phyloP scores from a whole-genome alignment of 2,329 filamentous ascomycete species.

The Hymenoscyphus linearis region DNA sequence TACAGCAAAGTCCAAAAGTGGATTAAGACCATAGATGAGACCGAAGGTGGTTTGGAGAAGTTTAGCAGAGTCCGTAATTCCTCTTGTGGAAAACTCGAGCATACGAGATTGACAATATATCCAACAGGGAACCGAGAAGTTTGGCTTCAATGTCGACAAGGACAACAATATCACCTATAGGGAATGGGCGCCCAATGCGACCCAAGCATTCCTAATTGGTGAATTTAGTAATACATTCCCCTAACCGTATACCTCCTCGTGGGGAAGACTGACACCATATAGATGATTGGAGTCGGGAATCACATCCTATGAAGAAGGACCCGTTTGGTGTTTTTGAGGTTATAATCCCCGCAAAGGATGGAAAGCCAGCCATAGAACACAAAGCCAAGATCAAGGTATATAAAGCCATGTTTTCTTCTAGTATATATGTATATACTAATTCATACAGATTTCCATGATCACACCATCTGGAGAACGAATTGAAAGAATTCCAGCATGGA shows the following conservation, averaged over 20 bases:
- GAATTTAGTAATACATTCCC: conserved; percentile 69
- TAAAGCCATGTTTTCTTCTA: neutral
- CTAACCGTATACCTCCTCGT: conserved; percentile 7
- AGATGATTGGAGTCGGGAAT: conserved; percentile 82
- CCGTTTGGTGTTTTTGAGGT: conserved; percentile 84
- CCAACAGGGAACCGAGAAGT: conserved; percentile 73
- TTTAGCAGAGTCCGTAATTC: conserved; percentile 67
- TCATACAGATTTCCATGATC: conserved; percentile 71
- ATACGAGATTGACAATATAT: neutral
- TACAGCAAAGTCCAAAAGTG: conserved; percentile 77
- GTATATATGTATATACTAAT: conserved; percentile 13
- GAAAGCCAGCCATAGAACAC: conserved; percentile 76
- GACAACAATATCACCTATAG: conserved; percentile 85
- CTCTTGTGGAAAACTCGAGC: neutral
- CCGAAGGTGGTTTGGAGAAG: conserved; percentile 84
- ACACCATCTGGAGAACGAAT: conserved; percentile 73
- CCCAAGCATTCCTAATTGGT: conserved; percentile 78
- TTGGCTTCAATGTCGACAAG: conserved; percentile 74
- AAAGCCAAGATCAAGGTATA: conserved; percentile 91
- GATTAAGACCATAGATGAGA: conserved; percentile 77
- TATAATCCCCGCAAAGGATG: conserved; percentile 65
- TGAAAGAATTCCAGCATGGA: conserved; percentile 92
- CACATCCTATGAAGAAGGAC: conserved; percentile 84
- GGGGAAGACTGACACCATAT: conserved; percentile 20
- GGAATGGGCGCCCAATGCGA: conserved; percentile 93